Evolutionary conservation across 2,329 filamentous ascomycete species (phyloP), one percentile per base, ranked within the genome.

Genomic region (Davidsoniella australis): DNA sequence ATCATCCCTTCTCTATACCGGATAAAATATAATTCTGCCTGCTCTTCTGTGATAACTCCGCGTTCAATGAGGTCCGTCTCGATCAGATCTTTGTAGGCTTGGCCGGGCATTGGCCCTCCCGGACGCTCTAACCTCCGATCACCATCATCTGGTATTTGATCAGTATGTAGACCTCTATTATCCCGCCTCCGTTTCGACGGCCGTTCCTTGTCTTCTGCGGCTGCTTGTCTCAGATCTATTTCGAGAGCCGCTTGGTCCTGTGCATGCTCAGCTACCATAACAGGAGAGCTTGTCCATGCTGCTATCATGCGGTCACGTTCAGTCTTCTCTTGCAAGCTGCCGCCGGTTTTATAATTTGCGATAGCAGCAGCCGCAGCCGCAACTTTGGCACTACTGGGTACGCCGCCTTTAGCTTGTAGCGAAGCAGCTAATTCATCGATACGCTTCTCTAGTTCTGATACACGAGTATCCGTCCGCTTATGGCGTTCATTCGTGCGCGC

Each of bases 361-460:
- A 48, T 47, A 1, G 47, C 44, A 6, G 39, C 45, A 2, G 43
- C 24, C 9, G 48, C 44, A 10, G 56, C 56, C 7, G 60, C 59
- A 48, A 63, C 58, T 14, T 60, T 64, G 2, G n/a, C 10, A 29
- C 45, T 41, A 7, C 18, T 23, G 2, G 51, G 29, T 1, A 24
- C 29, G n/a, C 39, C 41, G n/a, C 41, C 42, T 33, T 47, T 49
- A 9, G 82, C 77, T 42, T 85, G 80, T 55, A 94, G 61, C 36
- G 78, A 86, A 5, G 85, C 84, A 6, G 85, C 94, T 60, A 94
- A 62, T 7, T 82, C 84, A 67, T 94, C 86, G 55, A 94, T 89
- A 68, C 93, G 93, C 69, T 82, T 86, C 68, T 94, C 87, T 47
- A 95, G 70, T 67, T 94, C 87, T 7, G 86, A 82, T 10, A 95